Evolutionary conservation across 192 early-diverging fungal genomes (phyloP).

Genomic region (Coemansia sp.): DNA sequence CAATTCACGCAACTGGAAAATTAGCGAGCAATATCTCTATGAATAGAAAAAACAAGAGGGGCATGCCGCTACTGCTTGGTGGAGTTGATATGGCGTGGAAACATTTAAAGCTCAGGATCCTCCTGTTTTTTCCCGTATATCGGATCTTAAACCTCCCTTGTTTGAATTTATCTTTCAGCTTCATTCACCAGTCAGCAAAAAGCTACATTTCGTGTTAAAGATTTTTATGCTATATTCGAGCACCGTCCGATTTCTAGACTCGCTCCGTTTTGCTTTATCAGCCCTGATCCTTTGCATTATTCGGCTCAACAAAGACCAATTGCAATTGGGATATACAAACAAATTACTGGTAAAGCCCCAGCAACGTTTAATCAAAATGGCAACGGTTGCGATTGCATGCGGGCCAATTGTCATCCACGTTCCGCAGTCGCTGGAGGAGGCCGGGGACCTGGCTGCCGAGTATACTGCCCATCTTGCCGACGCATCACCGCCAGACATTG

Average conservation of each 20-base stretch:
- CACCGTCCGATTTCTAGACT: background rate
- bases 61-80: conserved; percentile 1
- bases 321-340: background rate
- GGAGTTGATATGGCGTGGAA: conserved; percentile 18
- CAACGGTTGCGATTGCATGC: background rate
- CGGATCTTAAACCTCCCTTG: background rate
- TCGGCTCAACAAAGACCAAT: background rate
- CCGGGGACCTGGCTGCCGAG: conserved; percentile 11
- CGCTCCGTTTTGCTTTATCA: background rate
- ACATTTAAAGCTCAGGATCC: background rate
- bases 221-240: background rate
- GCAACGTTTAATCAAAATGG: conserved; percentile 11
- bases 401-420: conserved; percentile 1
- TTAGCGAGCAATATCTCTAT: background rate
- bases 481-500: background rate
- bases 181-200: background rate
- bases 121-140: background rate
- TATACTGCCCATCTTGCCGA: background rate
- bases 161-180: background rate
- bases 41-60: conserved; percentile 4
- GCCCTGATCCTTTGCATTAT: background rate
- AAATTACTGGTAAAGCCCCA: background rate
- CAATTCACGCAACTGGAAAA: background rate
- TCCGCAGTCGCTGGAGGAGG: background rate
- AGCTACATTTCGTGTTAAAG: background rate